phyloP scores from a whole-genome alignment of 2,329 filamentous ascomycete genomes.

The Pseudogymnoascus destructans region DNA sequence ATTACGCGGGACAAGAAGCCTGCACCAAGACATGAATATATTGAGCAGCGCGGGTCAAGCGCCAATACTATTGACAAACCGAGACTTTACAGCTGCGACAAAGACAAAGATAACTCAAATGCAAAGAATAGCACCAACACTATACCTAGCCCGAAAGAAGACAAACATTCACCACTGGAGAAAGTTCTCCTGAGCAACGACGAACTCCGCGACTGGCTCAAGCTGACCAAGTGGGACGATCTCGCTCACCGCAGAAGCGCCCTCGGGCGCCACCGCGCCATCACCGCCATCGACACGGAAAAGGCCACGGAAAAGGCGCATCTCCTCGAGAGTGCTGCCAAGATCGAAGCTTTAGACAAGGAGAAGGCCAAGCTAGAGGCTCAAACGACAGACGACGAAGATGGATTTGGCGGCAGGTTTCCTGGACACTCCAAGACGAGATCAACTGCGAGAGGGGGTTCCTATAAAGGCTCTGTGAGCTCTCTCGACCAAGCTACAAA shows the following conservation, averaged over 20 bases:
- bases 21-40: neutral
- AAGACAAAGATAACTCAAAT: conserved; percentile 15
- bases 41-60: neutral
- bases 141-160: conserved; percentile 13
- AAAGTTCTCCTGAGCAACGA: conserved; percentile 21
- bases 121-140: conserved; percentile 9
- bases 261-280: conserved; percentile 19
- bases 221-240: conserved; percentile 27
- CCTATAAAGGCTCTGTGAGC: neutral
- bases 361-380: conserved; percentile 18
- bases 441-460: neutral
- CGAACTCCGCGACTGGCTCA: conserved; percentile 28
- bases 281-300: conserved; percentile 26
- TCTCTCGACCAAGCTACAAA: neutral
- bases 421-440: too few relatives aligned
- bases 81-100: conserved; percentile 16
- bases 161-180: conserved; percentile 12
- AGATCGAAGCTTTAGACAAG: neutral
- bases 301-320: conserved; percentile 21
- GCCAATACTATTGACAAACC: neutral
- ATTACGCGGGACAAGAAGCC: conserved; percentile 18
- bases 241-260: conserved; percentile 24
- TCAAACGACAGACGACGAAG: conserved; percentile 21
- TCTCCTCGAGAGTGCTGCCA: neutral
- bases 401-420: neutral